Conservation (phyloP, 2,329 filamentous ascomycete genomes). For the Nigrospora sphaerica region DNA sequence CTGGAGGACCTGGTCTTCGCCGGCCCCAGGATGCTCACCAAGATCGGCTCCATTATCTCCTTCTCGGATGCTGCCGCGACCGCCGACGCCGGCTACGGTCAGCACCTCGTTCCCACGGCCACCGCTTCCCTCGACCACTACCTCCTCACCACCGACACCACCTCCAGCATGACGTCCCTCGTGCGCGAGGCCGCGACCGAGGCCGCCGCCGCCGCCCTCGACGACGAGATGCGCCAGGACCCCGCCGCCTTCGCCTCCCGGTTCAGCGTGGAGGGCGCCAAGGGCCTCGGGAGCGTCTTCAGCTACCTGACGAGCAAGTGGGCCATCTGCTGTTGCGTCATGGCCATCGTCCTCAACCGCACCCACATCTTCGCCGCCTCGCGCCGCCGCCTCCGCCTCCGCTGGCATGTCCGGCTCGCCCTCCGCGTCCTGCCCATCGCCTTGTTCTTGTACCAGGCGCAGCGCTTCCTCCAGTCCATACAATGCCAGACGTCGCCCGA, state of each 20-base stretch:
- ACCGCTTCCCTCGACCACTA: conserved; percentile 13
- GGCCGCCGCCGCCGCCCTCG: conserved; percentile 26
- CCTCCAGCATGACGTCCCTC: conserved; percentile 20
- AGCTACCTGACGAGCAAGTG: conserved; percentile 87
- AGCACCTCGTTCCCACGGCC: conserved; percentile 35
- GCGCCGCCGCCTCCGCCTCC: conserved; percentile 68
- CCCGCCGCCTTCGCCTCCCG: conserved; percentile 33
- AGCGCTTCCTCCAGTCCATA: conserved; percentile 71
- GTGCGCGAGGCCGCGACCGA: conserved; percentile 23
- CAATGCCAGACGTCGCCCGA: conserved; percentile 83
- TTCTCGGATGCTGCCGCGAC: conserved; percentile 54
- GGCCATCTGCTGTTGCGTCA: conserved; percentile 80
- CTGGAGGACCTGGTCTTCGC: conserved; percentile 63
- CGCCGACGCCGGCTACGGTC: conserved; percentile 32
- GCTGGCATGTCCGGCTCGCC: conserved; percentile 63
- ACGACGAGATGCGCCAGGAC: conserved; percentile 35
- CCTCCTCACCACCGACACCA: conserved; percentile 41
- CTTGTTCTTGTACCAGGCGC: conserved; percentile 61
- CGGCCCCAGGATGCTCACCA: conserved; percentile 63
- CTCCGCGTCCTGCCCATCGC: conserved; percentile 66
- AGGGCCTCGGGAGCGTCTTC: conserved; percentile 79
- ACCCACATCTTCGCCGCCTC: conserved; percentile 92
- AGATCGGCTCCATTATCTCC: conserved; percentile 50
- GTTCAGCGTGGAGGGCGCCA: conserved; percentile 51
- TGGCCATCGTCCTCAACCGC: conserved; percentile 82